phyloP scores from a whole-genome alignment of 2,329 filamentous ascomycete genomes.

The Fusarium oligoseptatum region DNA sequence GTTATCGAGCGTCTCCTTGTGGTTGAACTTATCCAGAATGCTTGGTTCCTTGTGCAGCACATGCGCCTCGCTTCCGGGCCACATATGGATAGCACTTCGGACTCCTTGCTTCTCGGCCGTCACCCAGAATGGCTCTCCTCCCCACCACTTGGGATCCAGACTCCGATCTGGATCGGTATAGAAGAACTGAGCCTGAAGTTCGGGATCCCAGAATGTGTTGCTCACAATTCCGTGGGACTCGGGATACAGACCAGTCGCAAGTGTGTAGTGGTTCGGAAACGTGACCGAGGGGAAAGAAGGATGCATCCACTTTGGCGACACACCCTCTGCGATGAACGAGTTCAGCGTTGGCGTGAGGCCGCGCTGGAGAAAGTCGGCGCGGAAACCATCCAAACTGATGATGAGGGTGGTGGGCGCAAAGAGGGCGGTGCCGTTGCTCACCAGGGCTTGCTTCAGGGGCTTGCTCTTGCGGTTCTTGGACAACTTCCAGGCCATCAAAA shows the following conservation, averaged over 20 bases:
- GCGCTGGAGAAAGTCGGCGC: constrained; percentile 90
- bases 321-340: constrained; percentile 82
- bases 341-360: constrained; percentile 86
- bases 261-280: constrained; percentile 95
- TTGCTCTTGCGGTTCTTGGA: constrained; percentile 60
- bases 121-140: constrained; percentile 92
- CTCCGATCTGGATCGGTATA: constrained; percentile 84
- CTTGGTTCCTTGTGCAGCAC: constrained; percentile 81
- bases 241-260: constrained; percentile 92
- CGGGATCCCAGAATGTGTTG: constrained; percentile 94
- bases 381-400: constrained; percentile 95
- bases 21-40: constrained; percentile 88
- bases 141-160: constrained; percentile 93
- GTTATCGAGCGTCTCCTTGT: constrained; percentile 76
- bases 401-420: constrained; percentile 94
- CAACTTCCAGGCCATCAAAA: constrained; percentile 70
- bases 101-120: constrained; percentile 88
- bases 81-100: constrained; percentile 93
- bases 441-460: constrained; percentile 49
- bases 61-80: constrained; percentile 94
- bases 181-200: constrained; percentile 82
- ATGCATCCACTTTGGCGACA: constrained; percentile 92
- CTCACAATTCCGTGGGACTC: constrained; percentile 94
- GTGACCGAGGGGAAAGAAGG: constrained; percentile 97
- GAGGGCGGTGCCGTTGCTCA: constrained; percentile 86